Evolutionary conservation across 2,329 filamentous ascomycete species (phyloP), one percentile per base, ranked within the genome.

Genomic region (Penicillium sp.): DNA sequence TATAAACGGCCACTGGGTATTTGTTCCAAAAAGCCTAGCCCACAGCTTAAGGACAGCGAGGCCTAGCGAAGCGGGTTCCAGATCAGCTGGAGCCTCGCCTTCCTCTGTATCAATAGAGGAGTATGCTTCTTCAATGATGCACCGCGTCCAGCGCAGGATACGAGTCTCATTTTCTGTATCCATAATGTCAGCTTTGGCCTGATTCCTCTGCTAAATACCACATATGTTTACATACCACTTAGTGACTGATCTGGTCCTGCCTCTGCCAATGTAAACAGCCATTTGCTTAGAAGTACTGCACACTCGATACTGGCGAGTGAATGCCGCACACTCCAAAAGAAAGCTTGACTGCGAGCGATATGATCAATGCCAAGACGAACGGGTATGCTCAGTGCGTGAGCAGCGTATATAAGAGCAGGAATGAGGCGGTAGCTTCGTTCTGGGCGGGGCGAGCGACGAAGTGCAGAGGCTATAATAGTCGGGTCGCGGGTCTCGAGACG

Each of bases 401-500:
- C 83, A 1, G 85, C 84, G 62, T 89, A 87, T 27, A 88, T 80
- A 0, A 89, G 81, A 1, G 86, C 87, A 43, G 85, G 77, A 32
- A 83, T 84, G 22, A 88, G 77, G 31, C 83, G 81, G 18, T 81
- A 74, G 49, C 81, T 86, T 48, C 87, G 79, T 18, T 82, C 77
- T 10, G 88, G 78, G 24, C 82, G 74, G 1, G 85, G 83, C 16
- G 83, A 82, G 45, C 81, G 79, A 50, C 79, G 79, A 57, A 89
- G 80, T 1, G 84, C 81, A 36, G 79, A 78, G 1, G 86, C 86
- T 56, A 89, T 86, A 27, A 83, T 69, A 44, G 79, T 72, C 2
- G 84, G 82, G 62, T 89, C 86, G 31, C 87, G 78, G 7, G 83
- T 87, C 63, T 88, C 86, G 31, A 90, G 77, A 27, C 81, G 81